A percentile compares a stretch with the other conserved stretches of the same genome.
phyloP scores from a whole-genome alignment of 1,284 basidiomycete genomes.

The Heliocybe sulcata region DNA sequence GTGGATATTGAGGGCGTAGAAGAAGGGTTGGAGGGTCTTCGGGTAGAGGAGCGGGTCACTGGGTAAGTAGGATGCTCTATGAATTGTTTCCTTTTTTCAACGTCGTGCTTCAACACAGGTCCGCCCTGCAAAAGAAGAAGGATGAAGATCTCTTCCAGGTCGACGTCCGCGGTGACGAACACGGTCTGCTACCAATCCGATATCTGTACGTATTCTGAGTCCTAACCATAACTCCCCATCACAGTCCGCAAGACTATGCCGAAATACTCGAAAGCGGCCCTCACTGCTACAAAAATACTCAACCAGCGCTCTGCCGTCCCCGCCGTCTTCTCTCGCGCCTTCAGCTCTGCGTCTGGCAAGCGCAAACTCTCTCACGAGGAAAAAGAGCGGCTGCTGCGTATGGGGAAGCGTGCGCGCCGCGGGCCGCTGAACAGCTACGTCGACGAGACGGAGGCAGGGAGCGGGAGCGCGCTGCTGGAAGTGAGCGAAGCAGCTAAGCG shows the following conservation, averaged over 20 bases:
- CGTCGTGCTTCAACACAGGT: slow-evolving; percentile 24
- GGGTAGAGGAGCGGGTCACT: slow-evolving; percentile 71
- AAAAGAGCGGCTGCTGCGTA: slow-evolving; percentile 67
- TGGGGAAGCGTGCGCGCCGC: slow-evolving; percentile 61
- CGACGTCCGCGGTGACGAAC: slow-evolving; percentile 76
- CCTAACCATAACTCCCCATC: not conserved
- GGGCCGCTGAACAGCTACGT: slow-evolving; percentile 67
- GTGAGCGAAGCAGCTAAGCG: slow-evolving; percentile 60
- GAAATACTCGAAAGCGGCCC: slow-evolving; percentile 42
- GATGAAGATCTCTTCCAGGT: slow-evolving; percentile 74
- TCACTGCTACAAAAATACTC: slow-evolving; percentile 81
- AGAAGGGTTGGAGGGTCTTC: slow-evolving; percentile 61
- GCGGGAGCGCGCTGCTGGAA: slow-evolving; percentile 54
- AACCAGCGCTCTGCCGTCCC: slow-evolving; percentile 81
- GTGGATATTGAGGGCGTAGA: slow-evolving; percentile 78
- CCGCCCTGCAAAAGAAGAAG: slow-evolving; percentile 52
- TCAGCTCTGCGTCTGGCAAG: slow-evolving; percentile 24
- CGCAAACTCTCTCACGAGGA: slow-evolving; percentile 47
- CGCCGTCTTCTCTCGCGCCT: slow-evolving; percentile 55
- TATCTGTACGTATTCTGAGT: slow-evolving; percentile 2
- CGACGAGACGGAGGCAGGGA: slow-evolving; percentile 55
- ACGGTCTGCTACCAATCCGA: slow-evolving; percentile 35
- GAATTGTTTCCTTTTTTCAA: slow-evolving; percentile 3
- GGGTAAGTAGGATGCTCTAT: too few relatives aligned
- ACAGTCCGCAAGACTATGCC: slow-evolving; percentile 53